Evolutionary conservation across 495 filamentous ascomycete genomes (phyloP).

Genomic region (Lepidopterella palustris): DNA sequence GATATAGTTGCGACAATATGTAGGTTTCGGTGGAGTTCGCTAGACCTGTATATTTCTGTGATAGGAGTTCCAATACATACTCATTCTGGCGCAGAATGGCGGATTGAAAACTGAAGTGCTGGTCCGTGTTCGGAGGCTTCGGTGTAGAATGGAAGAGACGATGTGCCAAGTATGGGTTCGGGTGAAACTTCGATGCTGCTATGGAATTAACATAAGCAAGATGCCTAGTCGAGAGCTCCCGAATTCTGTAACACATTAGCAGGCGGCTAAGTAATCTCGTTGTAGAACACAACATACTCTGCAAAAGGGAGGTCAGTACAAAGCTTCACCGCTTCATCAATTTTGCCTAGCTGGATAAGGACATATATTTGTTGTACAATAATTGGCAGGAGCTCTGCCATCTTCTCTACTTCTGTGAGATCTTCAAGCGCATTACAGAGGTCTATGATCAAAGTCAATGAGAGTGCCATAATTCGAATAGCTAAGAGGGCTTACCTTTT

Average conservation of each 20-base stretch:
- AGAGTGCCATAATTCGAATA: background rate
- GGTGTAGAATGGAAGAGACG: constrained; percentile 56
- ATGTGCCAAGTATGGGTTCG: constrained; percentile 75
- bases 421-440: constrained; percentile 81
- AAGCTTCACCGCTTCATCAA: constrained; percentile 63
- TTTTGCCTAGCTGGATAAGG: constrained; percentile 62
- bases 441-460: constrained; percentile 40
- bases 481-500: constrained; percentile 45
- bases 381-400: constrained; percentile 76
- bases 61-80: constrained; percentile 66
- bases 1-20: constrained; percentile 48
- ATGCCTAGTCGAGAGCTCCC: constrained; percentile 67
- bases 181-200: constrained; percentile 47
- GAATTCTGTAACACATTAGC: constrained; percentile 50
- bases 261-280: constrained; percentile 8
- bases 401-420: constrained; percentile 73
- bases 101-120: constrained; percentile 71
- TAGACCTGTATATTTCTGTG: constrained; percentile 70
- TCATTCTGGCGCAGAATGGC: constrained; percentile 61
- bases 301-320: constrained; percentile 56
- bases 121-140: constrained; percentile 55
- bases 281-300: constrained; percentile 44
- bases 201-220: constrained; percentile 76
- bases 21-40: constrained; percentile 56
- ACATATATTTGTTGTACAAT: constrained; percentile 81